A percentile compares a stretch with the other conserved stretches of the same genome.
Evolutionary conservation across 805 yeast genomes (phyloP).

Genomic region (Naumovozyma castellii): DNA sequence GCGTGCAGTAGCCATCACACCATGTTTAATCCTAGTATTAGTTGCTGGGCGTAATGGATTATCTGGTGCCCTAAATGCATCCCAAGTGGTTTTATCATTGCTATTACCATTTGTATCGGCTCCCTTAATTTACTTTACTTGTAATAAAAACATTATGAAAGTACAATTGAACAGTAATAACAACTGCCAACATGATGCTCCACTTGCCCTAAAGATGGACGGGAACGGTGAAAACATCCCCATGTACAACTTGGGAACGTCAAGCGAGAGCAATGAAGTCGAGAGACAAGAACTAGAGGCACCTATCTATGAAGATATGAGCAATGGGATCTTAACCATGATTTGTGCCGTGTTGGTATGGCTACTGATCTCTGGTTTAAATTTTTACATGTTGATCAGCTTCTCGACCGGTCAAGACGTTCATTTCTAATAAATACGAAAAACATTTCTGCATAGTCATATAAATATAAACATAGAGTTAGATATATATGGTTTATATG

Average conservation of each 20-base stretch:
- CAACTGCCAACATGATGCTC: constrained; percentile 4
- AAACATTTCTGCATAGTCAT: too few species aligned
- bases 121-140: constrained; percentile 75
- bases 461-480: too few species aligned
- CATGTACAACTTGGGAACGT: constrained; percentile 1
- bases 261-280: neutral
- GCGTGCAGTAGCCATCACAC: constrained; percentile 74
- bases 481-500: too few species aligned
- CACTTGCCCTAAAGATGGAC: neutral
- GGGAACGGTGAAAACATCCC: constrained; percentile 5
- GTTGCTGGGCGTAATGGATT: constrained; percentile 77
- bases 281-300: neutral
- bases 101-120: constrained; percentile 82
- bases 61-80: constrained; percentile 64
- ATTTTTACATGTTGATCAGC: constrained; percentile 50
- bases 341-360: constrained; percentile 50
- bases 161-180: constrained; percentile 31
- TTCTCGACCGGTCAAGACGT: constrained; percentile 39
- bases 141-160: constrained; percentile 57
- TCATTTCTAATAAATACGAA: constrained; percentile 20
- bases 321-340: constrained; percentile 39
- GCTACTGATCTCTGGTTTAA: constrained; percentile 57
- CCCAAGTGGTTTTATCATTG: constrained; percentile 75
- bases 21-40: constrained; percentile 68
- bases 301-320: constrained; percentile 32